phyloP scores from a whole-genome alignment of 2,329 filamentous ascomycete species.

The Epichloe glyceriae region DNA sequence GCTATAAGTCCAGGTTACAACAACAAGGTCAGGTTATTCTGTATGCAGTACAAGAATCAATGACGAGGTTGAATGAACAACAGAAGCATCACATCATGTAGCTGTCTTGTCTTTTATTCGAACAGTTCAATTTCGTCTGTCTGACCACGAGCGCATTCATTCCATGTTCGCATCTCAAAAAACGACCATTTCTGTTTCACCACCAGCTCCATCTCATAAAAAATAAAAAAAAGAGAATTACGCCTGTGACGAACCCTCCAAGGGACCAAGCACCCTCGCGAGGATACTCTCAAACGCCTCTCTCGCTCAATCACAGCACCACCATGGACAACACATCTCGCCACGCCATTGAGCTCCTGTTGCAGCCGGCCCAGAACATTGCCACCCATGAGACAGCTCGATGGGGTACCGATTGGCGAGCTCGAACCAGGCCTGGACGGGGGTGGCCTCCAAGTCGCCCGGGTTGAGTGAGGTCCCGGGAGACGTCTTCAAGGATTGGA shows the following conservation, averaged over 20 bases:
- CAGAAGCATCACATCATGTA: too few species aligned
- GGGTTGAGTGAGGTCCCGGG: too few species aligned
- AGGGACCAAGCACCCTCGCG: conserved; percentile 22
- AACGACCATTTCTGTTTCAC: too few species aligned
- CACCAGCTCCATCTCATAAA: background rate
- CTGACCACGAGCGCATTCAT: too few species aligned
- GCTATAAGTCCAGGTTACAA: too few species aligned
- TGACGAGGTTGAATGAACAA: too few species aligned
- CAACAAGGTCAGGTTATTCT: too few species aligned
- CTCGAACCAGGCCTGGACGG: conserved; percentile 44
- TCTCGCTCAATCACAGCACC: conserved; percentile 33
- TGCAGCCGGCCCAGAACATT: conserved; percentile 25
- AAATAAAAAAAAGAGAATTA: background rate
- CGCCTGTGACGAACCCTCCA: background rate
- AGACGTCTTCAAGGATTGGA: background rate
- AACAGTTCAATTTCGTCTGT: too few species aligned
- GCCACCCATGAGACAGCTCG: conserved; percentile 21
- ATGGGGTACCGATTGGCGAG: conserved; percentile 28
- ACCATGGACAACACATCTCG: conserved; percentile 34
- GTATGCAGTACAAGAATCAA: too few species aligned
- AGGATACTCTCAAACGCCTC: conserved; percentile 33
- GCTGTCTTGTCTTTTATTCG: too few species aligned
- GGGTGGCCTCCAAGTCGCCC: conserved; percentile 30
- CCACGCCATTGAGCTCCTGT: conserved; percentile 28
- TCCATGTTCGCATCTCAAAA: too few species aligned